Base-by-base conservation (phyloP, 495 filamentous ascomycete species). In the Aspergillus ostianus region DNA sequence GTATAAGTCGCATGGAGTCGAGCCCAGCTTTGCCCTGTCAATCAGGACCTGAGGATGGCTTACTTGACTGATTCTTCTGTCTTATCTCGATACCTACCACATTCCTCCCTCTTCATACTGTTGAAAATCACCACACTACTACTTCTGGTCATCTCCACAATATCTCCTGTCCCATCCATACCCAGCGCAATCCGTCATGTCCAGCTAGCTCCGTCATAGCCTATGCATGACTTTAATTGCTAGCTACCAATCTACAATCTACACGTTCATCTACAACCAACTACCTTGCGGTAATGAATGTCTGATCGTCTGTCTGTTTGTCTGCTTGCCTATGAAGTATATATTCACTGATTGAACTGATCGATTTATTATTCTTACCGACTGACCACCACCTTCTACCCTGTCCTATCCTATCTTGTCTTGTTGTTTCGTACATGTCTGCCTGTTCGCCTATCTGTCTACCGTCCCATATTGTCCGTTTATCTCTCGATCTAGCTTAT, bases 401-500 rank as follows among this genome's bases (percentile, higher is more conserved):
- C 30, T 6, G 6, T 12, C 6, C 32, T 23, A 26, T 1, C 36
- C 20, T 18, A 4, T 26, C 23, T 26, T 47, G 10, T 21, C 21
- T 56, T 49, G 18, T 21, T 17, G 2, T 13, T 21, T 49, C 6
- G 18, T 15, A n/a, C n/a, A 4, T 20, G 19, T 49, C 47, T 49
- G n/a, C n/a, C n/a, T 47, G 44, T 18, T 13, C 3, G 2, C 44
- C 13, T 47, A 6, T 36, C 51, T 36, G 9, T 4, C 51, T 53
- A 29, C 45, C 12, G 23, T n/a, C 23, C 23, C 23, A 26, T 58
- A n/a, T n/a, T n/a, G 32, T 47, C 47, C 36, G 27, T 32, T 51
- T 47, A 47, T 32, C 56, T 50, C 45, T 49, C 54, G 21, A 56
- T 56, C 51, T 55, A 56, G 52, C 53, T 60, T 49, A 23, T 30